A percentile compares a stretch with the other conserved stretches of the same genome.
These are phyloP conservation scores for Penstemon eatonii DNA, from an alignment of 257 asterid genomes.

Conservation along the genomic window DNA sequence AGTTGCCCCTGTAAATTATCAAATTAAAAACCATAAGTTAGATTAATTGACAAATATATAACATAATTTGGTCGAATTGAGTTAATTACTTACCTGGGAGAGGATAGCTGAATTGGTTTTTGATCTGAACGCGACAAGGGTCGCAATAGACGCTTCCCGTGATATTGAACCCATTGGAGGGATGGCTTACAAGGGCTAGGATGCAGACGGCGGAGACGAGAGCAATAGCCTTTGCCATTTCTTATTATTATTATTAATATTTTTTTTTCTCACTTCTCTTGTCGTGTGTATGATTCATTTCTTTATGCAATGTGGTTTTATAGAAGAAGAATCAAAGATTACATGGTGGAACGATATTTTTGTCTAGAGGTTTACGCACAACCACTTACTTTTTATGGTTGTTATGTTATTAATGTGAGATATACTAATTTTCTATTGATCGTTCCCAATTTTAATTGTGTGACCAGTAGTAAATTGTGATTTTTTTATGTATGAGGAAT, in stretches of 20 bases:
- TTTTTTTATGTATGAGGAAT: no score
- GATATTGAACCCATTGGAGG: slow-evolving; percentile 11
- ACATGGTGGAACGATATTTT: slow-evolving; percentile 20
- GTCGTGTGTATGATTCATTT: slow-evolving; percentile 31
- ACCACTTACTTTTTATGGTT: background rate
- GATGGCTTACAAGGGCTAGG: slow-evolving; percentile 21
- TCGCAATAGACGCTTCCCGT: slow-evolving; percentile 44
- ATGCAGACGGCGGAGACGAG: background rate
- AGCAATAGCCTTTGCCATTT: slow-evolving; percentile 27
- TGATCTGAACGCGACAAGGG: slow-evolving; percentile 42
- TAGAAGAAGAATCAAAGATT: background rate
- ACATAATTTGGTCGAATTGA: no score
- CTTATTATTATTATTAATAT: background rate
- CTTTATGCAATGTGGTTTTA: slow-evolving; percentile 12
- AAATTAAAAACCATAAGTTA: no score
- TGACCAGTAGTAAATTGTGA: no score
- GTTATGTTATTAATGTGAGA: no score
- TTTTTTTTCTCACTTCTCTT: slow-evolving; percentile 22
- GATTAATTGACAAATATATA: no score
- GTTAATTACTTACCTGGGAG: background rate
- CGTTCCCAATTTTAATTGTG: no score
- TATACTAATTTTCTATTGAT: no score
- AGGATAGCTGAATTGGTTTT: slow-evolving; percentile 25
- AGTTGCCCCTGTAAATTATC: slow-evolving; percentile 28
- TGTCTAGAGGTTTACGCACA: slow-evolving; percentile 9